phyloP scores from a whole-genome alignment of 2,329 filamentous ascomycete species.

The Trematosphaeria pertusa region DNA sequence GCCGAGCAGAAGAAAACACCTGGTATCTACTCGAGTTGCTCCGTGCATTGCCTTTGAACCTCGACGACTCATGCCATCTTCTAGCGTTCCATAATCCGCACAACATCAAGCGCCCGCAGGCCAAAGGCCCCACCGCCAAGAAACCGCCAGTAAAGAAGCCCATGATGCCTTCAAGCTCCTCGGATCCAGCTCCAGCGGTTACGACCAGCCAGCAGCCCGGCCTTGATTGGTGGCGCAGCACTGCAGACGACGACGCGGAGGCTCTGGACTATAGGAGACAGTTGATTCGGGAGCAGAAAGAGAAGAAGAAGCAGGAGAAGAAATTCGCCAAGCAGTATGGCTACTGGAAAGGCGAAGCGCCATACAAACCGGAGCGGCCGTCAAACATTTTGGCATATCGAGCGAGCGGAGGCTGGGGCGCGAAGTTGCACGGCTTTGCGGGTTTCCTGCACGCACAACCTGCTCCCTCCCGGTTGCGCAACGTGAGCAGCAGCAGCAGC shows the following conservation, averaged over 20 bases:
- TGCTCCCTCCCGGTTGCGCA: slow-evolving; percentile 13
- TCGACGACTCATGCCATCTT: slow-evolving; percentile 34
- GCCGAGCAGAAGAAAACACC: slow-evolving; percentile 41
- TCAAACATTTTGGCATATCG: slow-evolving; percentile 37
- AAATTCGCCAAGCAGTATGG: slow-evolving; percentile 76
- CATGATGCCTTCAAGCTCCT: slow-evolving; percentile 18
- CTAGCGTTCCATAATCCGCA: slow-evolving; percentile 44
- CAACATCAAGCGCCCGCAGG: slow-evolving; percentile 41
- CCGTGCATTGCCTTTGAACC: slow-evolving; percentile 24
- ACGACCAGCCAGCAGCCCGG: slow-evolving; percentile 5
- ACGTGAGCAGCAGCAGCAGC: too few relatives aligned
- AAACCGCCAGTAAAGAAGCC: slow-evolving; percentile 29
- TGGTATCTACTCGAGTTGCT: slow-evolving; percentile 39
- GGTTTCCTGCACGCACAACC: slow-evolving; percentile 28
- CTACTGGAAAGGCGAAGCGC: slow-evolving; percentile 58
- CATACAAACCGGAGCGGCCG: slow-evolving; percentile 31
- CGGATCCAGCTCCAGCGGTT: slow-evolving; percentile 21
- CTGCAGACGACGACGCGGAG: slow-evolving; percentile 79
- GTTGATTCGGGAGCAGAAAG: slow-evolving; percentile 73
- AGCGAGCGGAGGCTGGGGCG: slow-evolving; percentile 31
- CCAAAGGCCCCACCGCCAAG: slow-evolving; percentile 32
- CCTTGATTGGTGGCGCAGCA: slow-evolving; percentile 68
- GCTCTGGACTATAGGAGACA: slow-evolving; percentile 71
- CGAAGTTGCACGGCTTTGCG: slow-evolving; percentile 33
- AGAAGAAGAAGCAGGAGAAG: slow-evolving; percentile 65